These are phyloP conservation scores for Rosa hybrid DNA, from an alignment of 331 rosid species.

Conservation along the genomic window DNA sequence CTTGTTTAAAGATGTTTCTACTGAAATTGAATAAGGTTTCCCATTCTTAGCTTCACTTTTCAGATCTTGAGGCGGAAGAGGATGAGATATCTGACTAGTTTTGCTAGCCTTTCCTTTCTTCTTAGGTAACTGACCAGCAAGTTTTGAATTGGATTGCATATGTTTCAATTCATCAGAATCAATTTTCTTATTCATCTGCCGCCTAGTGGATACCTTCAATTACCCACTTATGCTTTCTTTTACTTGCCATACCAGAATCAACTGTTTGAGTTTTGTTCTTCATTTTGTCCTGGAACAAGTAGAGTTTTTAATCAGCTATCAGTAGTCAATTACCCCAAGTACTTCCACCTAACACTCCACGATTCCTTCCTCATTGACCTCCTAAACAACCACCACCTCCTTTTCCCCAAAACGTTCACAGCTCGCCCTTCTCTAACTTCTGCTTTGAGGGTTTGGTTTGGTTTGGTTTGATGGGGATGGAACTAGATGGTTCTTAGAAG, in stretches of 20 bases:
- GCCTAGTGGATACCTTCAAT: slow-evolving; percentile 11
- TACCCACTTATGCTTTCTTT: slow-evolving; percentile 23
- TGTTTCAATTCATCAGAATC: slow-evolving; percentile 22
- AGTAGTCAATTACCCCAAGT: slow-evolving; percentile 18
- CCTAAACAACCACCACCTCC: slow-evolving; percentile 43
- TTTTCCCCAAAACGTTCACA: slow-evolving; percentile 30
- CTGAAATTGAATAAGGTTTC: slow-evolving; percentile 21
- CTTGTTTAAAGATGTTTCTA: slow-evolving; percentile 28
- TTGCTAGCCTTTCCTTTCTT: slow-evolving; percentile 25
- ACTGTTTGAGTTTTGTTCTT: slow-evolving; percentile 5
- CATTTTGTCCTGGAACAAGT: slow-evolving; percentile 26
- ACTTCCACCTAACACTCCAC: slow-evolving; percentile 45
- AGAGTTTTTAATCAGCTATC: slow-evolving; percentile 4
- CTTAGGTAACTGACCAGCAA: slow-evolving; percentile 17
- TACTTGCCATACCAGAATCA: slow-evolving; percentile 21
- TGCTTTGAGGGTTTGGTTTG: not conserved
- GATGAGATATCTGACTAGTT: slow-evolving; percentile 24
- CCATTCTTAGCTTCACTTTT: slow-evolving; percentile 12
- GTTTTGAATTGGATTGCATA: slow-evolving; percentile 24
- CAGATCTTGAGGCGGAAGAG: slow-evolving; percentile 7
- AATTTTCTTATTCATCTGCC: not conserved
- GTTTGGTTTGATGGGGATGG: not conserved
- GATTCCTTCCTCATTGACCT: slow-evolving; percentile 43
- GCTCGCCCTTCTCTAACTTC: not conserved
- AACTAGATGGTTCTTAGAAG: too few relatives aligned